These are phyloP conservation scores for Stylonectria norvegica DNA, from an alignment of 2,329 filamentous ascomycete species.

Conservation along the genomic window DNA sequence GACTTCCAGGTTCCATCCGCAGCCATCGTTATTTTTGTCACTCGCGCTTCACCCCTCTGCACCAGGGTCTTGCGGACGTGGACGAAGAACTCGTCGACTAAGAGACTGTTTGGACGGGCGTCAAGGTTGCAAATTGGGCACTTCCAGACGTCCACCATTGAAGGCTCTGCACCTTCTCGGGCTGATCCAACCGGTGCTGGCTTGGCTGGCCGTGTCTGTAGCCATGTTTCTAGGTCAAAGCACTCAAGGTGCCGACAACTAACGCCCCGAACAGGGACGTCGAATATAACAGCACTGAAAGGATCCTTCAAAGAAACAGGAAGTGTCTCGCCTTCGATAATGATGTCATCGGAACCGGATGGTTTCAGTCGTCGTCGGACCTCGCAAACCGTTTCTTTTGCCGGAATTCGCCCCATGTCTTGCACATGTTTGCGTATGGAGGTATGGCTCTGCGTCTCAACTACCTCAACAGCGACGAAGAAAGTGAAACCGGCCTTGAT, in stretches of 20 bases:
- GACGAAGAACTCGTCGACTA: conserved; percentile 71
- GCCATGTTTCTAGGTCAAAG: conserved; percentile 83
- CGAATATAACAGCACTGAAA: conserved; percentile 62
- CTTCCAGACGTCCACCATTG: conserved; percentile 69
- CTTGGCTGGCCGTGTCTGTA: conserved; percentile 60
- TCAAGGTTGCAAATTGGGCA: conserved; percentile 82
- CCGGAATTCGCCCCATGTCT: conserved; percentile 36
- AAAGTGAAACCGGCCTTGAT: conserved; percentile 34
- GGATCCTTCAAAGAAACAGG: conserved; percentile 62
- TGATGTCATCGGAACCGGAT: conserved; percentile 54
- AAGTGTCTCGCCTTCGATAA: conserved; percentile 55
- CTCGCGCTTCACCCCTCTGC: conserved; percentile 14
- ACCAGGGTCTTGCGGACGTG: conserved; percentile 56
- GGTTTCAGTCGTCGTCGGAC: conserved; percentile 51
- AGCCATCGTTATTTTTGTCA: conserved; percentile 30
- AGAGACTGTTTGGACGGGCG: conserved; percentile 67
- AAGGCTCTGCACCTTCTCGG: conserved; percentile 41
- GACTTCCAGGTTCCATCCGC: conserved; percentile 34
- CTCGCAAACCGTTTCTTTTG: conserved; percentile 48
- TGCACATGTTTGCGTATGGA: conserved; percentile 40
- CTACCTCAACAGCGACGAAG: conserved; percentile 66
- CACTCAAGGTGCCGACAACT: conserved; percentile 77
- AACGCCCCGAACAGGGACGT: conserved; percentile 66
- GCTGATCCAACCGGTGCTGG: conserved; percentile 11
- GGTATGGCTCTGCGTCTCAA: conserved; percentile 54